These are phyloP conservation scores for Pugionium dolabratum DNA, from an alignment of 345 rosid genomes.

Conservation along the genomic window DNA sequence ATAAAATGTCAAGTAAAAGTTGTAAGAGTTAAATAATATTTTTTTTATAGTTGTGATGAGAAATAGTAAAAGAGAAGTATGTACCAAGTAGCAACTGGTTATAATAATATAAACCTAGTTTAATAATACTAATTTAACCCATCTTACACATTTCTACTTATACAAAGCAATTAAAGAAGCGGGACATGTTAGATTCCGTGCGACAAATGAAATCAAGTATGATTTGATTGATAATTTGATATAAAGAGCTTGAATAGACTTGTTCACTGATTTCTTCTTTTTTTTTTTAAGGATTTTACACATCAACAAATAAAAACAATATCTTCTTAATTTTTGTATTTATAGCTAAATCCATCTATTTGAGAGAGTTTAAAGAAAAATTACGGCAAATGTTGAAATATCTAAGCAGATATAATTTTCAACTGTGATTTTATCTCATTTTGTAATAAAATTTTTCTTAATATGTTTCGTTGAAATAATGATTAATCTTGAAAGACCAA, in stretches of 20 bases:
- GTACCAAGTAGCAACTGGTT: neutral
- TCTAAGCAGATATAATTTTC: too few relatives aligned
- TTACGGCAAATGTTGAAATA: too few relatives aligned
- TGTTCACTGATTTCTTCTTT: conserved; percentile 4
- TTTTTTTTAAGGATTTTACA: neutral
- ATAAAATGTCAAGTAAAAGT: conserved; percentile 31
- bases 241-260: conserved; percentile 19
- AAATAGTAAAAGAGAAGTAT: conserved; percentile 7
- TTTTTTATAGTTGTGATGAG: neutral
- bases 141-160: neutral
- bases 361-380: too few relatives aligned
- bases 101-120: neutral
- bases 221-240: conserved; percentile 33
- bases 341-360: too few relatives aligned
- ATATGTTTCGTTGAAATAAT: too few relatives aligned
- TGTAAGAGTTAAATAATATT: conserved; percentile 17
- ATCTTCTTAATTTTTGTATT: neutral
- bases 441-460: too few relatives aligned
- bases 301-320: neutral
- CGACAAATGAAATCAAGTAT: conserved; percentile 25
- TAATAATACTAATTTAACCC: neutral
- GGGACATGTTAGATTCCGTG: conserved; percentile 27
- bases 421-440: too few relatives aligned
- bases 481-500: too few relatives aligned
- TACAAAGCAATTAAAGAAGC: conserved; percentile 9